Evolutionary conservation across 139 green algal genomes (phyloP).

Genomic region (Chlamydomonas sphaeroides): DNA sequence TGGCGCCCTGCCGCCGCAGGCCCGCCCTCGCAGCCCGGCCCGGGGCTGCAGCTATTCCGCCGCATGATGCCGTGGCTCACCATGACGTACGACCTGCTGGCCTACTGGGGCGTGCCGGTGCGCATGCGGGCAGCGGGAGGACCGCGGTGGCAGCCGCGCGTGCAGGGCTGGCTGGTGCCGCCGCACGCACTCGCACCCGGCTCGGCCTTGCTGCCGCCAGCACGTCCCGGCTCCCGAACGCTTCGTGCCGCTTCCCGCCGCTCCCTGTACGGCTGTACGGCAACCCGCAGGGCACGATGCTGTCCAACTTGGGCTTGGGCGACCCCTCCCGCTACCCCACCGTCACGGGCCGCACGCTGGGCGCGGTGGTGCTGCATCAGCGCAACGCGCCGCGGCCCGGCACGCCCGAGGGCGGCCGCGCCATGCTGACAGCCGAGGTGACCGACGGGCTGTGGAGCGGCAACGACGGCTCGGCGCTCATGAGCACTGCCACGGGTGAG

Average conservation of each 20-base stretch:
- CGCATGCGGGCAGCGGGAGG: too few species aligned
- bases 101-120: not conserved
- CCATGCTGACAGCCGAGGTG: not conserved
- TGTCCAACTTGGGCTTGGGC: too few species aligned
- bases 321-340: not conserved
- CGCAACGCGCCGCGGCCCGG: not conserved
- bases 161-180: too few species aligned
- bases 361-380: not conserved
- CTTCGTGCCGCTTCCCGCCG: too few species aligned
- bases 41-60: not conserved
- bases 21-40: too few species aligned
- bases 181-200: too few species aligned
- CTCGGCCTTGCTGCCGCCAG: too few species aligned
- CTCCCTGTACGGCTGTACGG: too few species aligned
- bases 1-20: too few species aligned
- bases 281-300: too few species aligned
- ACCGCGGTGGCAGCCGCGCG: too few species aligned
- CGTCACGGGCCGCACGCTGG: not conserved
- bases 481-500: not conserved
- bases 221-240: too few species aligned
- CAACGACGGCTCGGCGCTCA: not conserved
- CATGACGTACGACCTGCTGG: not conserved
- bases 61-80: conserved; percentile 10
- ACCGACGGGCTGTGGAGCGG: not conserved
- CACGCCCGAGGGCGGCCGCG: not conserved